Conservation (phyloP, 441 rosid species). For the Pelargonium citronellum region DNA sequence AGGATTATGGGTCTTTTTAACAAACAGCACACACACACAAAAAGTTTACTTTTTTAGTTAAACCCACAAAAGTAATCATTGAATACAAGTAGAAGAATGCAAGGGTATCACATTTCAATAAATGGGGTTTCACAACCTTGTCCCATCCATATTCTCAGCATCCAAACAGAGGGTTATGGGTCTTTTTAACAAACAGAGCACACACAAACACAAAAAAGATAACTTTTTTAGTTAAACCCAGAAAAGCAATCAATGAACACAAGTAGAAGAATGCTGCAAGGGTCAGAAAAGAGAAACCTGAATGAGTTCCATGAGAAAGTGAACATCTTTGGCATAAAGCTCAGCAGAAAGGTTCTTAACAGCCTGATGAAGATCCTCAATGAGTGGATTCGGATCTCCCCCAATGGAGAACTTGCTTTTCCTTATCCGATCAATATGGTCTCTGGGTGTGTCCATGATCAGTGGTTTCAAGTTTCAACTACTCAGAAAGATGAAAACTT, state of each 20-base stretch:
- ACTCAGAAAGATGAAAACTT: not conserved
- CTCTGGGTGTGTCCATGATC: constrained; percentile 28
- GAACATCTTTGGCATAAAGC: constrained; percentile 66
- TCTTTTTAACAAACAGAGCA: too few species aligned
- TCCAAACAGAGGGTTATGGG: constrained; percentile 3
- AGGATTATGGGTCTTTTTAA: not conserved
- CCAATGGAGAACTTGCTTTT: constrained; percentile 46
- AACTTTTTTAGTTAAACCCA: not conserved
- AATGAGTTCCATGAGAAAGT: constrained; percentile 48
- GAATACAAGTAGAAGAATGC: too few species aligned
- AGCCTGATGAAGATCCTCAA: constrained; percentile 21
- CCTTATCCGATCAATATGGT: constrained; percentile 45
- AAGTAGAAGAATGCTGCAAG: not conserved
- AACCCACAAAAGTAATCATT: too few species aligned
- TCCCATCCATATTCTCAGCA: not conserved
- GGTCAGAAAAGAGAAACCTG: constrained; percentile 28
- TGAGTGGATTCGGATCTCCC: constrained; percentile 6
- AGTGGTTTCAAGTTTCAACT: not conserved
- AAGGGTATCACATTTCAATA: too few species aligned
- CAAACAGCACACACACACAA: not conserved
- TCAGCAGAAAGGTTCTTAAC: constrained; percentile 49
- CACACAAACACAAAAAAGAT: too few species aligned
- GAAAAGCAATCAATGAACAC: not conserved
- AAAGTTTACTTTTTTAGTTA: too few species aligned
- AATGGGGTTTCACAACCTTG: not conserved